Percentiles rank a stretch among this genome's conserved stretches.
Evolutionary conservation across 768 basidiomycete species (phyloP).

Genomic region (Thelephora aurantiotincta): DNA sequence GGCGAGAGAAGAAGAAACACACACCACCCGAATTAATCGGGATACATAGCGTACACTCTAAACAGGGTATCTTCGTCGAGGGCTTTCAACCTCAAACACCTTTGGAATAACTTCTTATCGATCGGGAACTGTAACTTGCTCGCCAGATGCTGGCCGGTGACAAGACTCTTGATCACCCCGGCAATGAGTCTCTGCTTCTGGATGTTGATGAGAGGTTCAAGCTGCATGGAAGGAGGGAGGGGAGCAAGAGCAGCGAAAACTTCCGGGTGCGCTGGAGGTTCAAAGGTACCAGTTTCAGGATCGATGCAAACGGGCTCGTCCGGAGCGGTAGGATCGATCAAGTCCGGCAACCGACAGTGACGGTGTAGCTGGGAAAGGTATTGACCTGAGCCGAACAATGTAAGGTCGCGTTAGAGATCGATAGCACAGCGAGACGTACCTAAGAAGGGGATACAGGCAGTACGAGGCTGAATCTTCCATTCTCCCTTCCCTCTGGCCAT

Average conservation of each 20-base stretch:
- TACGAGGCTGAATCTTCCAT: slow-evolving; percentile 24
- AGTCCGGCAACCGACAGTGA: slow-evolving; percentile 54
- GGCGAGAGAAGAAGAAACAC: neutral
- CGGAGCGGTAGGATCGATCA: slow-evolving; percentile 76
- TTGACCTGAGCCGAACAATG: slow-evolving; percentile 32
- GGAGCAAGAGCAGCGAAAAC: slow-evolving; percentile 63
- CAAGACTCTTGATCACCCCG: slow-evolving; percentile 64
- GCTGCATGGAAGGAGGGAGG: slow-evolving; percentile 61
- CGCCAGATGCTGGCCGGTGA: slow-evolving; percentile 74
- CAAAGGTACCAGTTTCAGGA: slow-evolving; percentile 44
- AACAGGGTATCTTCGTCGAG: slow-evolving; percentile 42
- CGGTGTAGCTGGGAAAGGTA: slow-evolving; percentile 63
- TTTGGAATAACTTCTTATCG: slow-evolving; percentile 67
- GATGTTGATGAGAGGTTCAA: slow-evolving; percentile 80
- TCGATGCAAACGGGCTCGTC: slow-evolving; percentile 54
- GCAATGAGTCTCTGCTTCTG: slow-evolving; percentile 81
- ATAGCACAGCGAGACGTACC: slow-evolving; percentile 27
- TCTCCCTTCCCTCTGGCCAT: slow-evolving; percentile 24
- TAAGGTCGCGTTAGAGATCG: neutral
- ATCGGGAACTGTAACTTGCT: slow-evolving; percentile 53
- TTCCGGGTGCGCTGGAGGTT: slow-evolving; percentile 60
- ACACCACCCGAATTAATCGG: slow-evolving; percentile 8
- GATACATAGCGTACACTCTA: slow-evolving; percentile 27
- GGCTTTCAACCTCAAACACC: slow-evolving; percentile 56
- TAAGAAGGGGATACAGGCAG: slow-evolving; percentile 72